Base-by-base conservation (phyloP, 2,329 filamentous ascomycete genomes). In the Teratosphaeria zuluensis region DNA sequence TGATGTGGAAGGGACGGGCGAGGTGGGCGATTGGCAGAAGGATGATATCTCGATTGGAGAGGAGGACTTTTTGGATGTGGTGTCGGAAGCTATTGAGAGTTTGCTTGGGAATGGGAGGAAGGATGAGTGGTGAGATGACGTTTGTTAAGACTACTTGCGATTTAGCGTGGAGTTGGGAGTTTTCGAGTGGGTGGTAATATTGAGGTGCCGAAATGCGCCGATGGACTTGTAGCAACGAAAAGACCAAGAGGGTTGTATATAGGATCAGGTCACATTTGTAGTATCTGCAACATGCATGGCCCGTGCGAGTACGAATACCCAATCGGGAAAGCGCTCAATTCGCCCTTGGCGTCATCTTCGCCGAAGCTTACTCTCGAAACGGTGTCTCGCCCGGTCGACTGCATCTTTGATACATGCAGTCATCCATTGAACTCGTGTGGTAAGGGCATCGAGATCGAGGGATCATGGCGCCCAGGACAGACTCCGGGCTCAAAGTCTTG, bases 21-120 rank as follows among this genome's bases (percentile, higher is more conserved):
- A 28, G 24, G 24, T 30, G 14, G 55, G 55, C 12, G 55, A 56
- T 35, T 56, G 55, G 55, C 55, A 56, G 38, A n/a, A 53, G 24
- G 55, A 56, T 12, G 55, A 56, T 30, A 35, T 56, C 4, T 56
- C 24, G 19, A 31, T 56, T 19, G 19, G 33, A 3, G 35, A 56
- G 38, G 33, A 24, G 35, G 38, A n/a, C 3, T 56, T 56, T 42
- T 14, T 53, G 4, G 38, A 56, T 28, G 30, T 30, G 7, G 46
- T 52, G 55, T n/a, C 24, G 7, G n/a, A 52, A n/a, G 55, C 55
- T 31, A 52, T 56, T 42, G 35, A 12, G 35, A 42, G 35, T 42
- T 2, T 42, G 24, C 24, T 35, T 14, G 33, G 33, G 33, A 35
- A 35, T 2, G 33, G 2, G 33, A 35, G 33, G 33, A 14, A 11